Evolutionary conservation across 305 asterid genomes (phyloP).

Genomic region (Fraxinus velutina): DNA sequence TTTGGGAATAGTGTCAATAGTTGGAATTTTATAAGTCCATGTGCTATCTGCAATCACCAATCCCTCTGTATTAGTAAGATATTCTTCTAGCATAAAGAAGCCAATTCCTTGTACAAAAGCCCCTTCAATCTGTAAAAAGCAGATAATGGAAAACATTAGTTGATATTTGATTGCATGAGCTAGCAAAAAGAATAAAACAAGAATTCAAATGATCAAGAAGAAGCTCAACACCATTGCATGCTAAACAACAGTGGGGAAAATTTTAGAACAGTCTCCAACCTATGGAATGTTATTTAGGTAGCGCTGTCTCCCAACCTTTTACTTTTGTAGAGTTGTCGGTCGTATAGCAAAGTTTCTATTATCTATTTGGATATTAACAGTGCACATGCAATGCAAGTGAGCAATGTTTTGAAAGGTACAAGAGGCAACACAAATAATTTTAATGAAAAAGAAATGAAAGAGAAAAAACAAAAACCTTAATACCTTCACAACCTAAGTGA

Average conservation of each 20-base stretch:
- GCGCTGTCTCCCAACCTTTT: background rate
- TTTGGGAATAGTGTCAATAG: slow-evolving; percentile 67
- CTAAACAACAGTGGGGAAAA: background rate
- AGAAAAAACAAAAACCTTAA: background rate
- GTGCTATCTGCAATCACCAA: slow-evolving; percentile 47
- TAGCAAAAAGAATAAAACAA: background rate
- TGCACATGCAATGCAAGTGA: background rate
- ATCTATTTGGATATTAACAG: background rate
- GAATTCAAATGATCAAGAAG: background rate
- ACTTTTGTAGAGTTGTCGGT: background rate
- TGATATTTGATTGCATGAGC: background rate
- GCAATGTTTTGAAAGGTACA: background rate
- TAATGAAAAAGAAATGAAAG: background rate
- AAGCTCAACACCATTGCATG: background rate
- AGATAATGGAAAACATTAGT: background rate
- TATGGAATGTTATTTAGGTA: background rate
- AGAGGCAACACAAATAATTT: background rate
- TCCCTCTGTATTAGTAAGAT: slow-evolving; percentile 53
- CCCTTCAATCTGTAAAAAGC: slow-evolving; percentile 63
- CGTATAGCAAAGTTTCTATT: background rate
- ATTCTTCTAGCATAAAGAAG: slow-evolving; percentile 75
- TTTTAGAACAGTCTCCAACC: background rate
- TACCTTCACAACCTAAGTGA: background rate
- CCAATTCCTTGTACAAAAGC: slow-evolving; percentile 81
- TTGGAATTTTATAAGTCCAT: slow-evolving; percentile 81